phyloP scores from a whole-genome alignment of 2,329 filamentous ascomycete species.

The Sporothrix humicola region DNA sequence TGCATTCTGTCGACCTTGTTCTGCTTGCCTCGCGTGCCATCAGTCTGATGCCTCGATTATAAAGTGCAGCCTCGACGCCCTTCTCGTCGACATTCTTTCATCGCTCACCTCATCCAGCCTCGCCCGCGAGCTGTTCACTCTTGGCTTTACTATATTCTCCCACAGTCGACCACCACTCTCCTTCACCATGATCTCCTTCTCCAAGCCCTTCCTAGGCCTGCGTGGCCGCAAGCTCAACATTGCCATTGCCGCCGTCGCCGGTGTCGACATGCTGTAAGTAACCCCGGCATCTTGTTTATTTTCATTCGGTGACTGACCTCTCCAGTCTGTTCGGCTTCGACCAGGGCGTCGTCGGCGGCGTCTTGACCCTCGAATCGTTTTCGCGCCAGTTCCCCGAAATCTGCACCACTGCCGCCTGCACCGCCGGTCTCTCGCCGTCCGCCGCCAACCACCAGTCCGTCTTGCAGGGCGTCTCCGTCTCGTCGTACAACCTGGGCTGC shows the following conservation, averaged over 20 bases:
- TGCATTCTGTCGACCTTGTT: too few species aligned
- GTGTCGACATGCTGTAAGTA: conserved; percentile 15
- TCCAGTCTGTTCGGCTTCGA: conserved; percentile 4
- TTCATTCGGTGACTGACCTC: too few species aligned
- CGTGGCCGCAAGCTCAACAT: conserved; percentile 18
- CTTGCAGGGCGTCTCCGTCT: conserved; percentile 49
- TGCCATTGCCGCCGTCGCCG: conserved; percentile 21
- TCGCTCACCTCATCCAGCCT: too few species aligned
- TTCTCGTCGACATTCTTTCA: too few species aligned
- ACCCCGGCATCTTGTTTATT: too few species aligned
- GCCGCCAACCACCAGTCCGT: conserved; percentile 5
- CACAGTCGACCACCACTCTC: background rate
- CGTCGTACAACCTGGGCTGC: conserved; percentile 45
- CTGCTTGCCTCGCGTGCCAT: too few species aligned
- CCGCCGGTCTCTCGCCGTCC: background rate
- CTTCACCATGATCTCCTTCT: background rate
- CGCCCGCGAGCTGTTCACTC: background rate
- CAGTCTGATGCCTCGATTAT: too few species aligned
- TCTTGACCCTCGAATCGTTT: background rate
- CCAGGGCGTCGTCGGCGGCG: conserved; percentile 17
- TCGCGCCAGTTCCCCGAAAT: conserved; percentile 1
- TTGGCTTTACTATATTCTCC: background rate
- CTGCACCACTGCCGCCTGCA: background rate
- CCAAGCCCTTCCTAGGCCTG: conserved; percentile 1
- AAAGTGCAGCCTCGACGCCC: too few species aligned